A percentile compares a stretch with the other conserved stretches of the same genome.
Evolutionary conservation across 148 eudicot genomes (phyloP).

Genomic region (Agrostemma githago): DNA sequence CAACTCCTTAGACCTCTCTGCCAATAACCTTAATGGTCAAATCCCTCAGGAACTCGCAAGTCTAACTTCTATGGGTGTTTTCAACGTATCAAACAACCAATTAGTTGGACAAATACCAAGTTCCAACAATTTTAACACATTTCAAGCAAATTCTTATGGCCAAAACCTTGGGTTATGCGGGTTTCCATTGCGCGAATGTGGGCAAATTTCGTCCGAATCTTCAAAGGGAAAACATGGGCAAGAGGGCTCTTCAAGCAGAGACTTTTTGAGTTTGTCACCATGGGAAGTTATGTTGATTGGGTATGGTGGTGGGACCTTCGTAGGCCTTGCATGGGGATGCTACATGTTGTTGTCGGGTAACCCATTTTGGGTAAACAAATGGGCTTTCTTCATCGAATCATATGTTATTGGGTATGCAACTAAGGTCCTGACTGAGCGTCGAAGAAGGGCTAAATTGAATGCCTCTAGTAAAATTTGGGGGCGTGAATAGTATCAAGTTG

Average conservation of each 20-base stretch:
- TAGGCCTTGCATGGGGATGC: conserved; percentile 17
- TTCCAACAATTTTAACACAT: conserved; percentile 19
- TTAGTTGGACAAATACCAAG: conserved; percentile 22
- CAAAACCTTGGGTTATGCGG: conserved; percentile 24
- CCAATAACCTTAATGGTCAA: conserved; percentile 20
- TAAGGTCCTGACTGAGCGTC: background rate
- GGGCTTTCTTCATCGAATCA: background rate
- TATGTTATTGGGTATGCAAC: background rate
- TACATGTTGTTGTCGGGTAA: conserved; percentile 17
- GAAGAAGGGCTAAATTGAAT: background rate
- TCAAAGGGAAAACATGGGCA: background rate
- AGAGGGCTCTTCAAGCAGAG: background rate
- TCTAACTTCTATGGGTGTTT: conserved; percentile 19
- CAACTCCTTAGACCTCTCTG: conserved; percentile 35
- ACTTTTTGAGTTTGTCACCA: background rate
- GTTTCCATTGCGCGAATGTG: conserved; percentile 16
- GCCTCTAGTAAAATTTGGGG: background rate
- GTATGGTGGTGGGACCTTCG: conserved; percentile 12
- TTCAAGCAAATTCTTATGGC: conserved; percentile 20
- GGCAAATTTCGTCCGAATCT: background rate
- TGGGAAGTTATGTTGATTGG: conserved; percentile 15
- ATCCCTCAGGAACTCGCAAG: conserved; percentile 29
- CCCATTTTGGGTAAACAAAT: conserved; percentile 12
- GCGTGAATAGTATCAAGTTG: background rate
- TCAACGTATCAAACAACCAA: conserved; percentile 20